These are phyloP conservation scores for Talinum fruticosum DNA, from an alignment of 148 eudicot species.

Conservation along the genomic window DNA sequence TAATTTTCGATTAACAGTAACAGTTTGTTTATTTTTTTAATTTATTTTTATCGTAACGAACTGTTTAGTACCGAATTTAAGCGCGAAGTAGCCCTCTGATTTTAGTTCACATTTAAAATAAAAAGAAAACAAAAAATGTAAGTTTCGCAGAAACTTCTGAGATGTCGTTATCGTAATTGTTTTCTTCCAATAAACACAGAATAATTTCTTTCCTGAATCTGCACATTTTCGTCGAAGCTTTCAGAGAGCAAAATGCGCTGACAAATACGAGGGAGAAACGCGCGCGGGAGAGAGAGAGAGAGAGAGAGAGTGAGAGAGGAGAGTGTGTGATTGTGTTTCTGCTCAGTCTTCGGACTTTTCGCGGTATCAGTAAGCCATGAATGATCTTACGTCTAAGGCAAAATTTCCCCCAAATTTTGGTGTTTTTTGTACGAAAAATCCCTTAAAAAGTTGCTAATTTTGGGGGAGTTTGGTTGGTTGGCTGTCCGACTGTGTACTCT, in stretches of 20 bases:
- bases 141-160: slow-evolving; percentile 9
- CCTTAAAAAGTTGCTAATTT: not conserved
- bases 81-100: too few species aligned
- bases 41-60: too few species aligned
- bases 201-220: not conserved
- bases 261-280: too few species aligned
- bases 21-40: too few species aligned
- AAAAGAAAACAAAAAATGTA: not conserved
- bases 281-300: not conserved
- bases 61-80: not conserved
- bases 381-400: too few species aligned
- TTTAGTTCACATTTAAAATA: not conserved
- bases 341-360: not conserved
- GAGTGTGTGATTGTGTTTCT: not conserved
- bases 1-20: too few species aligned
- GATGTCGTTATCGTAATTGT: too few species aligned
- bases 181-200: not conserved
- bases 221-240: not conserved
- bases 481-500: too few species aligned
- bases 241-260: not conserved
- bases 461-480: not conserved
- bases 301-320: not conserved
- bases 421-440: not conserved
- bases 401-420: too few species aligned
- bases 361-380: slow-evolving; percentile 1